Base-by-base conservation (phyloP, 2,329 filamentous ascomycete genomes). In the Arachnopeziza araneosa region DNA sequence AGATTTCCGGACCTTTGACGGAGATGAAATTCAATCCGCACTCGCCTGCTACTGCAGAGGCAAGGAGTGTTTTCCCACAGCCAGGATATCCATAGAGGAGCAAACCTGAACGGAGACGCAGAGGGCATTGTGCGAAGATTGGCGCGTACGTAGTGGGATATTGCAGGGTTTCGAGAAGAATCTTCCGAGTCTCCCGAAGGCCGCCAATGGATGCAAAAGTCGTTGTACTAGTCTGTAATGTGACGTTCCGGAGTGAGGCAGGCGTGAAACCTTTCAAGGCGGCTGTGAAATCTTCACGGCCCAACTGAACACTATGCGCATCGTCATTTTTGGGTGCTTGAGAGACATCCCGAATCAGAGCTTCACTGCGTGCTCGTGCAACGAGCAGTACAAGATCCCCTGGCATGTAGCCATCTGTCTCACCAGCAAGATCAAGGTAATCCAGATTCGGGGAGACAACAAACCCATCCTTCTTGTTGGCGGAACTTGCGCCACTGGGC, bases 121-220 rank as follows among this genome's bases (percentile, higher is more conserved):
- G 83, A 3, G 95, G 95, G 68, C 95, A 99, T 70, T 96, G 90
- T 3, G 93, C 92, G 71, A 99, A 99, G 65, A 99, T 97, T 1
- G 95, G 95, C 0, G 95, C 95, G 72, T 99, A 99, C 61, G 95
- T 96, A 1, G 96, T 99, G 0, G 95, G 95, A 70, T 99, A 99
- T 72, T 97, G 90, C 2, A 99, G 79, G 0, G 95, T 99, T 75
- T 99, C 95, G 9, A 99, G 82, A 2, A 99, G 82, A n/a, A 91
- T 91, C 68, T 93, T 88, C 3, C 96, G 86, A 0, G 95, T 99
- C 69, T 91, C 86, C 51, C 85, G 83, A 4, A 99, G 79, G 19
- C 95, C 95, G 54, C 95, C 95, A 63, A 99, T 98, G 0, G 90
- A 90, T 64, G 89, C 87, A 75, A 97, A 99, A 8, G 90, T 96